phyloP scores from a whole-genome alignment of 371 early-diverging fungal genomes.

The Nematocida homosporus region DNA sequence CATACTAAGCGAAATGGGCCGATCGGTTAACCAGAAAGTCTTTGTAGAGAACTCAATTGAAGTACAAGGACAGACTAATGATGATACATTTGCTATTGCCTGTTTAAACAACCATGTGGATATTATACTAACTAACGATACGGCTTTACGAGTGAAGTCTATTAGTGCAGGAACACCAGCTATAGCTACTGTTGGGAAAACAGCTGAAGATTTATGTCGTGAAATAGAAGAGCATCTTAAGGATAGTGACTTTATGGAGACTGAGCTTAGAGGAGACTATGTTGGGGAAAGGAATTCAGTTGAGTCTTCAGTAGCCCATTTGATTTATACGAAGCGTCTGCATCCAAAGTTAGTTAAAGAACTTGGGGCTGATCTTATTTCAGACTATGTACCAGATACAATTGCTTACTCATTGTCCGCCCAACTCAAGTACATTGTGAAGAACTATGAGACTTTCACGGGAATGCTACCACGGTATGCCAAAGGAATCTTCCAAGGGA shows the following conservation, averaged over 20 bases:
- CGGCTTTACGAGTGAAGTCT: slow-evolving; percentile 18
- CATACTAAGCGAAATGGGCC: slow-evolving; percentile 23
- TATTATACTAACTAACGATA: slow-evolving; percentile 31
- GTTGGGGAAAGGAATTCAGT: not conserved
- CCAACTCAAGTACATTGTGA: slow-evolving; percentile 13
- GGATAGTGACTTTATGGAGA: slow-evolving; percentile 36
- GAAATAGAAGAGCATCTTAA: slow-evolving; percentile 24
- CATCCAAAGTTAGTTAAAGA: slow-evolving; percentile 16
- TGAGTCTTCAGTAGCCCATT: not conserved
- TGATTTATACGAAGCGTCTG: slow-evolving; percentile 10
- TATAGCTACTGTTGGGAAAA: slow-evolving; percentile 8
- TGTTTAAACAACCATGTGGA: slow-evolving; percentile 32
- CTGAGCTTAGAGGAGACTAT: slow-evolving; percentile 22
- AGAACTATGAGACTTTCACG: slow-evolving; percentile 30
- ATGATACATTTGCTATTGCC: slow-evolving; percentile 40
- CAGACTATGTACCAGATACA: slow-evolving; percentile 4
- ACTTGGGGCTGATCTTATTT: slow-evolving; percentile 16
- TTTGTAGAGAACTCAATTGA: slow-evolving; percentile 15
- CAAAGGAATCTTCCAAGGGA: slow-evolving; percentile 5
- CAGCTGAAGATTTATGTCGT: not conserved
- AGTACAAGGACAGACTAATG: slow-evolving; percentile 22
- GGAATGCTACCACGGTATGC: not conserved
- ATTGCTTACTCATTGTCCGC: slow-evolving; percentile 13
- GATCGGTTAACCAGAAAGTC: slow-evolving; percentile 7
- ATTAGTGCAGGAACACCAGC: not conserved